A percentile compares a stretch with the other conserved stretches of the same genome.
Evolutionary conservation across 345 rosid species (phyloP).

Genomic region (Garcia nutans): DNA sequence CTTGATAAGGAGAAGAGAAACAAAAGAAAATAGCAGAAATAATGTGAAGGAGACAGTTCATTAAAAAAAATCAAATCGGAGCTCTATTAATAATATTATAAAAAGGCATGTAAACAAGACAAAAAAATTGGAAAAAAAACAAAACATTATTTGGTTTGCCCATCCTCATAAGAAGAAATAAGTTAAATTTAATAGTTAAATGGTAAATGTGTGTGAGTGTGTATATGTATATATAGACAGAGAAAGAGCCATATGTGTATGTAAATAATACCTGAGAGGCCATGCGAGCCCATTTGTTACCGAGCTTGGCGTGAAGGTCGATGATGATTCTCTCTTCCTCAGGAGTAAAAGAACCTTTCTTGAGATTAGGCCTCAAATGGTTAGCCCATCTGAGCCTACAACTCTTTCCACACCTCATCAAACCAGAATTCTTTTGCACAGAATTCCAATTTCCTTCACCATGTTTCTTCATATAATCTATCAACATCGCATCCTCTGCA

Average conservation of each 20-base stretch:
- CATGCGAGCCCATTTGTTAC: conserved; percentile 97
- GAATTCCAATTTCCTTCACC: conserved; percentile 91
- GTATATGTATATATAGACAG: no score
- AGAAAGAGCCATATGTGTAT: background rate
- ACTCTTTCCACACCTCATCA: conserved; percentile 86
- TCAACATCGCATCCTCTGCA: conserved; percentile 66
- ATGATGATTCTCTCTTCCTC: conserved; percentile 74
- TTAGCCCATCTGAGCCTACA: conserved; percentile 91
- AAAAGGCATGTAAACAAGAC: no score
- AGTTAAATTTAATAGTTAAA: no score
- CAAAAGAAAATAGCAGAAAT: no score
- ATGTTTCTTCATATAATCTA: conserved; percentile 64
- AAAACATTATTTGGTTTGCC: no score
- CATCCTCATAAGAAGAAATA: no score
- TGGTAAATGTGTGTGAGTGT: background rate
- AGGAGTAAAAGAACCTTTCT: conserved; percentile 65
- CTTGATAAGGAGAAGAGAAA: no score
- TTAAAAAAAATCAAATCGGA: no score
- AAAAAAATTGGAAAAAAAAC: no score
- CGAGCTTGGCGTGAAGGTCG: conserved; percentile 71
- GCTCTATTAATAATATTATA: no score
- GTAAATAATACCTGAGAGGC: conserved; percentile 66
- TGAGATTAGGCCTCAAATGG: conserved; percentile 83
- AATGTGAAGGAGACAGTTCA: no score
- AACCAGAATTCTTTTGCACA: conserved; percentile 61